Evolutionary conservation across 1,139 yeast species (phyloP).

Genomic region (Suhomyces terraborum): DNA sequence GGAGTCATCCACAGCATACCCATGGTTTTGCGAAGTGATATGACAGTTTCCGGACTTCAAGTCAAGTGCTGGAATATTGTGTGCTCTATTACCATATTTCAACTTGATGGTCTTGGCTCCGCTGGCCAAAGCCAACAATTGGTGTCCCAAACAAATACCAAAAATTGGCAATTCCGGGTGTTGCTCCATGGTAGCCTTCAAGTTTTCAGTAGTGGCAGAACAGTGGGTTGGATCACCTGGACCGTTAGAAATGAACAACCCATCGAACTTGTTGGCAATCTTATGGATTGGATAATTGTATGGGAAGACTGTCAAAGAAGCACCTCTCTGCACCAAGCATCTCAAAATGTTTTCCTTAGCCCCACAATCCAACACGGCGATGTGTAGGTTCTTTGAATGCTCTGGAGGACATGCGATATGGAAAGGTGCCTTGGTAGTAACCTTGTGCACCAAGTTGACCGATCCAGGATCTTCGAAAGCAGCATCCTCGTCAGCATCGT

Average conservation of each 20-base stretch:
- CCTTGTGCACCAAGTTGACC: constrained; percentile 87
- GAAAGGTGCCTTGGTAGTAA: constrained; percentile 93
- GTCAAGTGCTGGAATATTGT: constrained; percentile 94
- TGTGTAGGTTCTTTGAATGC: constrained; percentile 62
- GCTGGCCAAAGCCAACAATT: constrained; percentile 87
- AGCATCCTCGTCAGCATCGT: constrained; percentile 88
- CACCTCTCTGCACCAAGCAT: constrained; percentile 92
- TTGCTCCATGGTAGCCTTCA: constrained; percentile 67
- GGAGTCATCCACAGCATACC: constrained; percentile 88
- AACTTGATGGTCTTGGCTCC: constrained; percentile 92
- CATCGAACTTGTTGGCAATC: constrained; percentile 90
- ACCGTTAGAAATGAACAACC: constrained; percentile 92
- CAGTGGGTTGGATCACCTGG: constrained; percentile 99
- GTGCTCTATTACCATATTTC: constrained; percentile 98
- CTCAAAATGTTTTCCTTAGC: constrained; percentile 96
- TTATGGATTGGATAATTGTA: constrained; percentile 91
- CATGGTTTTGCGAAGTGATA: constrained; percentile 97
- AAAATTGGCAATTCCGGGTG: constrained; percentile 80
- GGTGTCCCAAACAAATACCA: constrained; percentile 97
- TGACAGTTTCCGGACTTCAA: constrained; percentile 88
- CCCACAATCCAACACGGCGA: constrained; percentile 96
- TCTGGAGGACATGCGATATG: constrained; percentile 72
- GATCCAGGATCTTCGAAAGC: constrained; percentile 93
- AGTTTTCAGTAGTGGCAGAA: constrained; percentile 71
- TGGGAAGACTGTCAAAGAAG: constrained; percentile 94